Evolutionary conservation across 257 asterid species (phyloP).

Genomic region (Echites panduratus): DNA sequence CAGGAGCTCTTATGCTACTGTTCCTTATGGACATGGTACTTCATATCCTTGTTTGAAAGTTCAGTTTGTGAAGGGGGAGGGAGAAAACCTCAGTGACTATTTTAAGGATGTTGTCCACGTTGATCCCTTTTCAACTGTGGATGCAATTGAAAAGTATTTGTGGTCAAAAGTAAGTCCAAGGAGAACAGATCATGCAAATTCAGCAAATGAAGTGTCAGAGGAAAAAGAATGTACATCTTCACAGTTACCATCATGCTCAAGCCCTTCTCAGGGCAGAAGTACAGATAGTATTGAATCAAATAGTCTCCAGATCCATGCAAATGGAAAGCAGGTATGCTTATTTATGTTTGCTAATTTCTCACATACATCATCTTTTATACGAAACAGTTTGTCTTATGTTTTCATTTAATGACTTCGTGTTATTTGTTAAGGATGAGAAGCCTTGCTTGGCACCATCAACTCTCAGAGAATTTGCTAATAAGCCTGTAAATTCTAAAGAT

Average conservation of each 20-base stretch:
- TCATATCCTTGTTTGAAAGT: constrained; percentile 72
- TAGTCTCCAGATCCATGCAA: constrained; percentile 27
- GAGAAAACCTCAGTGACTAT: constrained; percentile 50
- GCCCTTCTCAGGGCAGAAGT: constrained; percentile 33
- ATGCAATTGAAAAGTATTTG: constrained; percentile 59
- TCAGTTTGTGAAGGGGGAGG: constrained; percentile 63
- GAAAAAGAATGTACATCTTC: constrained; percentile 37
- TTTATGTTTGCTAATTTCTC: not conserved
- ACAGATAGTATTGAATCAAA: constrained; percentile 29
- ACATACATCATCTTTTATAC: not conserved
- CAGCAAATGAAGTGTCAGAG: constrained; percentile 24
- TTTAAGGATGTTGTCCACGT: constrained; percentile 52
- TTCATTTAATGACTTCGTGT: not conserved
- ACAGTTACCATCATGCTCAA: constrained; percentile 33
- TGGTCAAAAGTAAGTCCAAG: constrained; percentile 49
- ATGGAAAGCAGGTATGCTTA: constrained; percentile 38
- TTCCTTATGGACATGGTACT: constrained; percentile 66
- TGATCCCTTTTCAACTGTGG: constrained; percentile 77
- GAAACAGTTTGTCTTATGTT: not conserved
- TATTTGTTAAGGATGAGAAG: constrained; percentile 37
- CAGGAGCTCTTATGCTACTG: constrained; percentile 66
- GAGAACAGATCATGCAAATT: constrained; percentile 27
- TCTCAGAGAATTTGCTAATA: constrained; percentile 31
- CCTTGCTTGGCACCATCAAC: constrained; percentile 28
- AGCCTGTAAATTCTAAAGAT: constrained; percentile 23